A percentile compares a stretch with the other conserved stretches of the same genome.
These are phyloP conservation scores for Cladosporium austrohemisphaericum DNA, from an alignment of 2,329 filamentous ascomycete species.

Conservation along the genomic window DNA sequence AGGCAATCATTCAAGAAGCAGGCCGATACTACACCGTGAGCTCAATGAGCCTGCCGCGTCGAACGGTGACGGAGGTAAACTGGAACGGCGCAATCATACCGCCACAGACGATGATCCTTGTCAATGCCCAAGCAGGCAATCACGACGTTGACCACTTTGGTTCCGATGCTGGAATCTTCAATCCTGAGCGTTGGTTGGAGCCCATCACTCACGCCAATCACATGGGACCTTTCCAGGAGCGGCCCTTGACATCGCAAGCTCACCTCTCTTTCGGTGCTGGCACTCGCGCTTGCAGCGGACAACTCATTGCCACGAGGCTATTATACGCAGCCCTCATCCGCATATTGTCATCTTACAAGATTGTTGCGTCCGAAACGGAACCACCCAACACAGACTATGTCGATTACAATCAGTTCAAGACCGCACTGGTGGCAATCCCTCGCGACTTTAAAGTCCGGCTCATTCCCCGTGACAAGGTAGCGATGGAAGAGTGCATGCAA, in stretches of 20 bases:
- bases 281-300: constrained; percentile 50
- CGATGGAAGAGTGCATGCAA: constrained; percentile 40
- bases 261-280: constrained; percentile 54
- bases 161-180: constrained; percentile 42
- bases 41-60: constrained; percentile 51
- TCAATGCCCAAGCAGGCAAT: constrained; percentile 55
- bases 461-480: constrained; percentile 46
- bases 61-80: constrained; percentile 48
- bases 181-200: constrained; percentile 50
- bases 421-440: constrained; percentile 57
- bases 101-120: constrained; percentile 52
- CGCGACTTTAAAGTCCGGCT: constrained; percentile 56
- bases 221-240: constrained; percentile 15
- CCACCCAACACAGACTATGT: constrained; percentile 61
- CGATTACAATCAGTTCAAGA: constrained; percentile 60
- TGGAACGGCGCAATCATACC: constrained; percentile 53
- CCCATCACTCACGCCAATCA: constrained; percentile 32
- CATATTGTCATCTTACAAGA: constrained; percentile 48
- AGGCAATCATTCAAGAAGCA: constrained; percentile 51
- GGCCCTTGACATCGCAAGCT: constrained; percentile 24
- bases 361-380: constrained; percentile 45
- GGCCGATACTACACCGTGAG: constrained; percentile 53
- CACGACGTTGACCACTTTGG: constrained; percentile 52
- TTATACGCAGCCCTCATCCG: constrained; percentile 50
- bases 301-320: constrained; percentile 49